Evolutionary conservation across 805 yeast genomes (phyloP).

Genomic region (Sugiyamaella smithiae): DNA sequence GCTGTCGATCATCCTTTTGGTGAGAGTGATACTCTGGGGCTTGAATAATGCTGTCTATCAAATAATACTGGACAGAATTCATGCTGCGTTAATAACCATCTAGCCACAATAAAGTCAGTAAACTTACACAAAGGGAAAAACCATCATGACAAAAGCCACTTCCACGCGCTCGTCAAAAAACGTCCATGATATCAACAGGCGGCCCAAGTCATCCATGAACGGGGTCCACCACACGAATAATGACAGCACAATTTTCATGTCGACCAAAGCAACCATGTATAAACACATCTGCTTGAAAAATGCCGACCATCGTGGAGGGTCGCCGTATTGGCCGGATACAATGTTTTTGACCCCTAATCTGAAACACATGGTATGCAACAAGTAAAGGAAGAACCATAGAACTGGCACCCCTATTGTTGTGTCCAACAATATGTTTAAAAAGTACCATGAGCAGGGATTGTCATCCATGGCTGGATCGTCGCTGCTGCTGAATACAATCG

Average conservation of each 20-base stretch:
- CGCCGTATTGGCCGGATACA: constrained; percentile 60
- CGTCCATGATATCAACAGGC: constrained; percentile 78
- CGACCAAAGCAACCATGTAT: constrained; percentile 59
- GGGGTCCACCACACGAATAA: constrained; percentile 60
- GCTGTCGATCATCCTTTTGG: neutral
- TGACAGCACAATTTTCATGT: constrained; percentile 62
- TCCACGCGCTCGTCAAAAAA: constrained; percentile 77
- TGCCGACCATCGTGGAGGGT: constrained; percentile 59
- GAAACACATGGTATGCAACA: constrained; percentile 45
- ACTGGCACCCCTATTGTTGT: constrained; percentile 93
- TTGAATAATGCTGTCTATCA: constrained; percentile 59
- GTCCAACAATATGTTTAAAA: constrained; percentile 80
- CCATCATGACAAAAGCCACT: constrained; percentile 81
- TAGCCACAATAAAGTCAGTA: neutral
- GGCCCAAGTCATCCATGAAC: constrained; percentile 65
- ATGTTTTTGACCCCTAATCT: constrained; percentile 41
- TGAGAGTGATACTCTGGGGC: constrained; percentile 30
- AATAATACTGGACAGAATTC: constrained; percentile 50
- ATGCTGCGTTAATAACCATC: constrained; percentile 25
- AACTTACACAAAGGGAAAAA: constrained; percentile 36
- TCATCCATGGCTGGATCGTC: constrained; percentile 40
- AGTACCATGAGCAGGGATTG: constrained; percentile 94
- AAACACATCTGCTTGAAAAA: constrained; percentile 69
- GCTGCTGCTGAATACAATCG: constrained; percentile 47
- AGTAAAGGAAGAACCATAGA: constrained; percentile 54